These are phyloP conservation scores for Gaertneriomyces semiglobifer DNA, from an alignment of 192 early-diverging fungal genomes.

Conservation along the genomic window DNA sequence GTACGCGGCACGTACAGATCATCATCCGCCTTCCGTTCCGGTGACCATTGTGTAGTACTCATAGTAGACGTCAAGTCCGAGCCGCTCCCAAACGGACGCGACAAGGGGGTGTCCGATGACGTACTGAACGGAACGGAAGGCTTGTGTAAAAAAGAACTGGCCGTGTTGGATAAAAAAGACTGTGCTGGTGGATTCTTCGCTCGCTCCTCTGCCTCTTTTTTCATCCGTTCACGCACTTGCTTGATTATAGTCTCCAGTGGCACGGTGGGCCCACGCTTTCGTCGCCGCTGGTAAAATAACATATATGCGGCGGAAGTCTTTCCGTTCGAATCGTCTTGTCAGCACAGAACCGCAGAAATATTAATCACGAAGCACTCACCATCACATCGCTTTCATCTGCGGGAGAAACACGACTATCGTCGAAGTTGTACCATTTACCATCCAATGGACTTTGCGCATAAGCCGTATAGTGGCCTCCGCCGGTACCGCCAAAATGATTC, in stretches of 20 bases:
- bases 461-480: slow-evolving; percentile 83
- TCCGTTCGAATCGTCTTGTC: slow-evolving; percentile 1
- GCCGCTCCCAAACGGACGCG: slow-evolving; percentile 14
- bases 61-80: slow-evolving; percentile 22
- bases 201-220: slow-evolving; percentile 7
- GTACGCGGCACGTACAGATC: no score
- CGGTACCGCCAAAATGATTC: slow-evolving; percentile 80
- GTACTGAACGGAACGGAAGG: slow-evolving; percentile 17
- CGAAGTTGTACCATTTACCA: slow-evolving; percentile 74
- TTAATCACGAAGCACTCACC: slow-evolving; percentile 27
- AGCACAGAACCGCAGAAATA: neutral
- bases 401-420: slow-evolving; percentile 65
- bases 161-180: slow-evolving; percentile 1
- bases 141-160: slow-evolving; percentile 21
- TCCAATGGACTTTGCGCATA: slow-evolving; percentile 68
- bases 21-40: no score
- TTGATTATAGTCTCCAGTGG: slow-evolving; percentile 5
- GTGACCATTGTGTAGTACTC: no score
- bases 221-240: neutral
- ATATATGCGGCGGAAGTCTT: slow-evolving; percentile 60
- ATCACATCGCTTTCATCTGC: slow-evolving; percentile 30
- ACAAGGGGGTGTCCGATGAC: slow-evolving; percentile 10
- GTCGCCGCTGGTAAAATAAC: slow-evolving; percentile 57
- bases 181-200: slow-evolving; percentile 1
- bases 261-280: neutral